Evolutionary conservation across 2,329 filamentous ascomycete genomes (phyloP).

Genomic region (Penicillium hesseltinei): DNA sequence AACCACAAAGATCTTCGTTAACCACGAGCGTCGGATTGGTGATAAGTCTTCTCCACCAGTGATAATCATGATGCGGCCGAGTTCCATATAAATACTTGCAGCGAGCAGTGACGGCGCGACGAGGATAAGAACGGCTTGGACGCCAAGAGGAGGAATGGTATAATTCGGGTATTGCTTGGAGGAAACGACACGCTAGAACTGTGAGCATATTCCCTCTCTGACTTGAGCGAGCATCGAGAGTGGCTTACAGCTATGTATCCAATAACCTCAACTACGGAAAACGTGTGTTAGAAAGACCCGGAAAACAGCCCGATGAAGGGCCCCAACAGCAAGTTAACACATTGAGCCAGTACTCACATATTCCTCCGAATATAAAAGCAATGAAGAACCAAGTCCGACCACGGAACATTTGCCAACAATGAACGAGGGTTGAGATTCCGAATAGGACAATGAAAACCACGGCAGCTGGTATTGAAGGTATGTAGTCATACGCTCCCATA

Average conservation of each 20-base stretch:
- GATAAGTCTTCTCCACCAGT: conserved; percentile 21
- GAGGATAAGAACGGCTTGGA: conserved; percentile 32
- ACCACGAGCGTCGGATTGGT: conserved; percentile 21
- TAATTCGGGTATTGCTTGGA: background rate
- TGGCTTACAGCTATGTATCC: background rate
- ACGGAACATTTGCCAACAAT: background rate
- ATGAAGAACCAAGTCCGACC: background rate
- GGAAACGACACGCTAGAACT: background rate
- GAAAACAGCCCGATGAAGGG: background rate
- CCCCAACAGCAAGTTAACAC: background rate
- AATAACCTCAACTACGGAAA: background rate
- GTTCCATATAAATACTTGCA: conserved; percentile 33
- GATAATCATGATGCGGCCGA: conserved; percentile 27
- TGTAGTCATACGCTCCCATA: conserved; percentile 1
- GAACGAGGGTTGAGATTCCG: background rate
- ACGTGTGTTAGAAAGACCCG: background rate
- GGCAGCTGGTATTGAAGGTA: background rate
- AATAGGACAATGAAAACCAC: background rate
- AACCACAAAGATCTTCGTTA: conserved; percentile 33
- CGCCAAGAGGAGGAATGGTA: background rate
- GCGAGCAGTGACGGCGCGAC: conserved; percentile 33
- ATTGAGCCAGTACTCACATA: background rate
- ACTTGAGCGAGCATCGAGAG: background rate
- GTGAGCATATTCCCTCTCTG: background rate
- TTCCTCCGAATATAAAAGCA: background rate